Evolutionary conservation across 495 filamentous ascomycete species (phyloP).

Genomic region (Annulohypoxylon stygium): DNA sequence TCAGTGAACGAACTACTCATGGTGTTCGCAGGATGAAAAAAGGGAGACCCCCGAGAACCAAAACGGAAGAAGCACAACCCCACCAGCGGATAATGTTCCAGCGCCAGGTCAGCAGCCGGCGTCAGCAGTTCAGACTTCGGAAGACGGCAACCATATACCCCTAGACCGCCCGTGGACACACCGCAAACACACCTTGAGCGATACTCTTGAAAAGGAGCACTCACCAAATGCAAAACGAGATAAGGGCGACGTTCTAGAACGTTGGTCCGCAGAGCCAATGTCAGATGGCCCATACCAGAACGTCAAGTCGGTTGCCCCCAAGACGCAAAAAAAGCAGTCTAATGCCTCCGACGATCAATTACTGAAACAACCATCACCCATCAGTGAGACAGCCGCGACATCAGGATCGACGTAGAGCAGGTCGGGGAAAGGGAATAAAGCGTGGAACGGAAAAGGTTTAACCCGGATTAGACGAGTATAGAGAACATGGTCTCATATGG

Average conservation of each 20-base stretch:
- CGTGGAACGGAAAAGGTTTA: neutral
- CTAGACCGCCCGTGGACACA: conserved; percentile 34
- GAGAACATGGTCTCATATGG: neutral
- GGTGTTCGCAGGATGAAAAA: conserved; percentile 5
- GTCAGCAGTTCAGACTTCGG: neutral
- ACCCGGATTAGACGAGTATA: neutral
- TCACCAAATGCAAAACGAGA: neutral
- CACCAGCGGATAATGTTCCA: neutral
- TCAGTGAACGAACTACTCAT: conserved; percentile 18
- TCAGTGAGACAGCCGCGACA: conserved; percentile 33
- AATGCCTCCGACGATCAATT: neutral
- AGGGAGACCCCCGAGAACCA: neutral
- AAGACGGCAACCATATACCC: neutral
- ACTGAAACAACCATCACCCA: neutral
- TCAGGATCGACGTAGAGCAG: conserved; percentile 28
- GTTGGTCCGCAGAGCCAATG: conserved; percentile 33
- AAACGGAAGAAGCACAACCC: neutral
- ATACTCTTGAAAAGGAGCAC: conserved; percentile 5
- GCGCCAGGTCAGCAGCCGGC: neutral
- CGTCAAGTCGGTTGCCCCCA: conserved; percentile 13
- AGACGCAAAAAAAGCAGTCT: neutral
- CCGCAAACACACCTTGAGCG: conserved; percentile 7
- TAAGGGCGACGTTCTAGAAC: conserved; percentile 5
- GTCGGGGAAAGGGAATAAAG: neutral
- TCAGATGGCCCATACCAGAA: conserved; percentile 37